Base-by-base conservation (phyloP, 257 asterid genomes). In the Eustoma russellianum region DNA sequence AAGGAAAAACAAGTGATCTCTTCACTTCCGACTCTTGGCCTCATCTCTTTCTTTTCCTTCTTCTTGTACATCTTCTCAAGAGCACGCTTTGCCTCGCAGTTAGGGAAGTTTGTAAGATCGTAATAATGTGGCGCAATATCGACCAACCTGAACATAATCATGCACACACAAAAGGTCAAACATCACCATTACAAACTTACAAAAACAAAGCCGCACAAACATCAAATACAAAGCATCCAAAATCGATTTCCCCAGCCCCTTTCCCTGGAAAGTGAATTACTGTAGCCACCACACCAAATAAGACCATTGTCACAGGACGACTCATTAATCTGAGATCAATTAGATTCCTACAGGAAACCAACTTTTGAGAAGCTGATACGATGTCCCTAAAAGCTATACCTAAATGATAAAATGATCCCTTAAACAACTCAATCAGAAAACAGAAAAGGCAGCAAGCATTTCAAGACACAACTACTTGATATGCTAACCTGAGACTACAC, bases 51-150 rank as follows among this genome's bases (percentile, higher is more conserved):
- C 77, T 13, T 43, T 78, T 90, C 95, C 60, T 89, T 74, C 53
- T 82, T 84, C 82, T 82, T 83, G 57, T 82, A 84, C 48, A 91
- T 59, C 47, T 77, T 83, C 74, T 91, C 94, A 13, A 91, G 79
- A 24, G 79, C 81, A 0, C 88, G 83, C 72, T 84, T 86, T 3
- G 98, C 98, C 76, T 87, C 96, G 7, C 98, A 91, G 56, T 80
- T 82, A 9, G 96, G 96, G 74, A 91, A 91, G 70, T 91, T 86
- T 0, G 78, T 56, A 14, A 91, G 74, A 71, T 91, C 96, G 18
- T 78, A 86, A 66, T 91, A 87, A 57, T 91, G 98, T 2, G 98
- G 94, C 14, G 96, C 95, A 35, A 91, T 61, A 58, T 91, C 96
- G 11, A 91, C 78, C 87, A 91, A 72, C 98, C 98, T 88, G 77